Percentiles rank a stretch among this genome's conserved stretches.
Evolutionary conservation across 305 asterid species (phyloP).

Genomic region (Lippia alba): DNA sequence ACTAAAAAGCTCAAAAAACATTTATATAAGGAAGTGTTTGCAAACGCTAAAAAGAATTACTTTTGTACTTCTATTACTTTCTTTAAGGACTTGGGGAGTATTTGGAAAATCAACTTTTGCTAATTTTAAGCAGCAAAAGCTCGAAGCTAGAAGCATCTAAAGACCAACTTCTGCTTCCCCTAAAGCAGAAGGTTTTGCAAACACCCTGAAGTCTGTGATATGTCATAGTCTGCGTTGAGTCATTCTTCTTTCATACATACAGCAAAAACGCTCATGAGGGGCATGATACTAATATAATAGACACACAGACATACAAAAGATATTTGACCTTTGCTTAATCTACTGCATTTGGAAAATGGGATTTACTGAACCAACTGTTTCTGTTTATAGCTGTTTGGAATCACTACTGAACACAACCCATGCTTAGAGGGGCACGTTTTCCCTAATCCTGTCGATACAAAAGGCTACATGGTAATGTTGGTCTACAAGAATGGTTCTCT

Average conservation of each 20-base stretch:
- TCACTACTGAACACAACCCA: constrained; percentile 66
- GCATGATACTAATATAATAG: constrained; percentile 1
- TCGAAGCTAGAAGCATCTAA: not conserved
- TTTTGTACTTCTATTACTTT: too few species aligned
- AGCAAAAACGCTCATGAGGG: not conserved
- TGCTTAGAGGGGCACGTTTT: constrained; percentile 86
- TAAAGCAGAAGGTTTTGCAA: too few species aligned
- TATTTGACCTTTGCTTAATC: not conserved
- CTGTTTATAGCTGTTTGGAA: constrained; percentile 65
- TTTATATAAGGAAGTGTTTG: too few species aligned
- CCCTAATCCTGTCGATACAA: constrained; percentile 80
- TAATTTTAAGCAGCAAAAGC: not conserved
- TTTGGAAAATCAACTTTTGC: too few species aligned
- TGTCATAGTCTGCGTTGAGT: not conserved
- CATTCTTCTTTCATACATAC: not conserved
- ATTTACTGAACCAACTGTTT: not conserved
- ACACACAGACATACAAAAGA: not conserved
- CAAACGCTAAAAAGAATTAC: too few species aligned
- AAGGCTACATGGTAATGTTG: constrained; percentile 86
- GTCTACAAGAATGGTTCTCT: constrained; percentile 86
- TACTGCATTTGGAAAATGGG: not conserved
- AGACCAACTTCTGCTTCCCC: too few species aligned
- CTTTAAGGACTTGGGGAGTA: too few species aligned
- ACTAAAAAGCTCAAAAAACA: too few species aligned
- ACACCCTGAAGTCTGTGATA: not conserved